A percentile compares a stretch with the other conserved stretches of the same genome.
Evolutionary conservation across 805 yeast genomes (phyloP).

Genomic region (Yamadazyma ubonensis): DNA sequence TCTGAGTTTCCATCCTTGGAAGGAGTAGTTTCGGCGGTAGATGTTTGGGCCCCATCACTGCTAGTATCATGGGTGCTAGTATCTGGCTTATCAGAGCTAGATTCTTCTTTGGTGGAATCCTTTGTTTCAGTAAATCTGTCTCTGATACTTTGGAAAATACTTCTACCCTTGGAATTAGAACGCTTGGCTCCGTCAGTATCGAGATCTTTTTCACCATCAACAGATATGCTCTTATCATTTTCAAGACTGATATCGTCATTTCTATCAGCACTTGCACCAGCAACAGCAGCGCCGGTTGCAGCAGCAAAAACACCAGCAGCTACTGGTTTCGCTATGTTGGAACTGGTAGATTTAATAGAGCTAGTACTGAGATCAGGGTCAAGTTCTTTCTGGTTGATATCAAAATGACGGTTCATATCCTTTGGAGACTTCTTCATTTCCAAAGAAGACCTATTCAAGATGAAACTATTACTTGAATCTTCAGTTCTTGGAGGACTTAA

Average conservation of each 20-base stretch:
- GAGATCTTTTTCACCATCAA: too few relatives aligned
- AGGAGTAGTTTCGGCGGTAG: conserved; percentile 36
- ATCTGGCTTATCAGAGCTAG: conserved; percentile 11
- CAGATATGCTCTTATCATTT: too few relatives aligned
- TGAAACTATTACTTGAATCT: conserved; percentile 16
- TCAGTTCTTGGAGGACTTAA: conserved; percentile 10
- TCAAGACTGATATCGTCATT: too few relatives aligned
- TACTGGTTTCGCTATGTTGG: conserved; percentile 7
- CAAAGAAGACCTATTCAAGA: conserved; percentile 17
- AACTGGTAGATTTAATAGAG: conserved; percentile 7
- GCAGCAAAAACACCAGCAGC: conserved; percentile 10
- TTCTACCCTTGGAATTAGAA: conserved; percentile 18
- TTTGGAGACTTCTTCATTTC: conserved; percentile 18
- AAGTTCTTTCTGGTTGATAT: conserved; percentile 1
- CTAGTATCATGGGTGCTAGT: conserved; percentile 16
- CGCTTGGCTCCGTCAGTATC: conserved; percentile 15
- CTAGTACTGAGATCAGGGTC: conserved; percentile 8
- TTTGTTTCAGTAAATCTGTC: conserved; percentile 25
- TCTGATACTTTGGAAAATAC: conserved; percentile 36
- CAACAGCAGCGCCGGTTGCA: conserved; percentile 9
- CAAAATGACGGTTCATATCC: conserved; percentile 6
- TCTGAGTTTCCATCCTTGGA: conserved; percentile 20
- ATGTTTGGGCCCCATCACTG: conserved; percentile 17
- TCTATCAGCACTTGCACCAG: conserved; percentile 1
- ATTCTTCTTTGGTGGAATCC: conserved; percentile 7